Base-by-base conservation (phyloP, 495 filamentous ascomycete species). In the Rusavskia elegans region DNA sequence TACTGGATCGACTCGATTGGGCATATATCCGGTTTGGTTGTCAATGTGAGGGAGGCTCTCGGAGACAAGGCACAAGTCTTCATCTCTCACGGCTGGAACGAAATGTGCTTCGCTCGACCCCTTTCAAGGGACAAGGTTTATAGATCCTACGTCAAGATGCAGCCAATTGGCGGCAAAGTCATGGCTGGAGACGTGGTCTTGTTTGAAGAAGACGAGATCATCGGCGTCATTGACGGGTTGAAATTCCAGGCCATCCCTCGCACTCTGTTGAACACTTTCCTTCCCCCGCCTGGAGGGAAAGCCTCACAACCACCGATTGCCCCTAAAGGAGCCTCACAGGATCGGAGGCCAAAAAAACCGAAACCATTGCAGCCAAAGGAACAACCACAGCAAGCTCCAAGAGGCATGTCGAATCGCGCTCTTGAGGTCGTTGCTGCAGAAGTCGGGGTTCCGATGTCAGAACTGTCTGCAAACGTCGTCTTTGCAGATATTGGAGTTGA, bases 1-100 rank as follows among this genome's bases (percentile, higher is more conserved):
- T 83, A 81, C 64, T 85, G 80, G 73, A 84, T 87, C 44, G 85
- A 88, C 61, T 82, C 79, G 42, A 55, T 76, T 46, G 76, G 73
- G 56, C 79, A 83, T 49, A 41, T 61, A 3, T 49, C 82, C 10
- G 86, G 86, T 17, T 89, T 92, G 14, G 54, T 59, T 45, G 71
- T 81, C 59, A 84, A 84, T 55, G 80, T 71, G 20, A 82, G 75
- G 45, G 79, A 81, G 53, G 74, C 70, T 29, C 69, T 76, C 8
- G 75, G 81, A 53, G 75, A 74, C 13, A 68, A 72, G 48, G 73
- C 79, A 53, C 65, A 74, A 36, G 78, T 81, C 36, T 85, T 71
- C 61, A 76, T 84, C 51, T 79, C 74, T n/a, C 80, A 84, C 61
- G 78, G 80, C 14, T 84, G 81, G 75, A 72, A 79, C 50, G 75